Percentiles rank a stretch among this genome's conserved stretches.
Conservation (phyloP, 2,329 filamentous ascomycete genomes). For the Venturia oleaginea region DNA sequence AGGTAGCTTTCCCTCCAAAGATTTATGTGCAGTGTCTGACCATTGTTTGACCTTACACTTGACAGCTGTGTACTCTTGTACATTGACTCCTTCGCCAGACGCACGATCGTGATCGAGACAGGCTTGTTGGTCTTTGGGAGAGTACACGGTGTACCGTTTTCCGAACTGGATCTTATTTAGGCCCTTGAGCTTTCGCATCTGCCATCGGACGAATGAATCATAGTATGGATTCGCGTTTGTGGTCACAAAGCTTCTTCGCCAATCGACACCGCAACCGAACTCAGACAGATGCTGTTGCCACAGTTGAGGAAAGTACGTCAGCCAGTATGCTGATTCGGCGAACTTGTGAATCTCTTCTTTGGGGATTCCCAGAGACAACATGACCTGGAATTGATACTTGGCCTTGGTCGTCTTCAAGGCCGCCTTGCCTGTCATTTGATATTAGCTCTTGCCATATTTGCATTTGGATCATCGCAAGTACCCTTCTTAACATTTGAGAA, state of each 20-base stretch:
- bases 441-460: background rate
- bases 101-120: slow-evolving; percentile 82
- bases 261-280: slow-evolving; percentile 83
- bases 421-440: slow-evolving; percentile 52
- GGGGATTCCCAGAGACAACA: slow-evolving; percentile 83
- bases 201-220: slow-evolving; percentile 91
- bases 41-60: slow-evolving; percentile 90
- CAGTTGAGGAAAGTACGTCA: slow-evolving; percentile 81
- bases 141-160: slow-evolving; percentile 89
- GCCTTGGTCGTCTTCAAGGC: slow-evolving; percentile 81
- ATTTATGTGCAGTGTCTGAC: slow-evolving; percentile 64
- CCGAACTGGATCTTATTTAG: slow-evolving; percentile 90
- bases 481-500: slow-evolving; percentile 79
- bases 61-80: slow-evolving; percentile 86
- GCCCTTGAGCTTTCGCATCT: slow-evolving; percentile 87
- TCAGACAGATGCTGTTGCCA: slow-evolving; percentile 71
- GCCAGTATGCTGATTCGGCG: slow-evolving; percentile 84
- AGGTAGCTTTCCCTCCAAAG: slow-evolving; percentile 69
- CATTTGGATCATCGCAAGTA: background rate
- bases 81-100: slow-evolving; percentile 70
- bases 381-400: slow-evolving; percentile 95
- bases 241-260: slow-evolving; percentile 85
- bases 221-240: slow-evolving; percentile 97
- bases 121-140: slow-evolving; percentile 77
- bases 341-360: slow-evolving; percentile 87